Percentiles rank a stretch among this genome's conserved stretches.
These are phyloP conservation scores for Heterobasidion annosum DNA, from an alignment of 1,284 basidiomycete species.

Conservation along the genomic window DNA sequence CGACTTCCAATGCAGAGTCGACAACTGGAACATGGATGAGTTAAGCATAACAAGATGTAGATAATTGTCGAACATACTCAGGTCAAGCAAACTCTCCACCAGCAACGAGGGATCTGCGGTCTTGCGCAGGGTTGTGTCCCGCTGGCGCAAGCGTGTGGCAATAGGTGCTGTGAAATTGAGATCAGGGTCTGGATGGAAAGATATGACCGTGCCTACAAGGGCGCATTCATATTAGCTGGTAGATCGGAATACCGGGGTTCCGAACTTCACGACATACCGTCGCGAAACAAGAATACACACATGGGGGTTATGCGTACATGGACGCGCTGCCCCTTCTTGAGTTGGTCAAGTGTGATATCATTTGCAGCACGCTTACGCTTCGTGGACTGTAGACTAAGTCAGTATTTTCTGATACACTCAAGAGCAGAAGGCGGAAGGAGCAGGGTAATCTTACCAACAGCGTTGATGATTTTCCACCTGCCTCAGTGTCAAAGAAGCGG, in stretches of 20 bases:
- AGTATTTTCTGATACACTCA: background rate
- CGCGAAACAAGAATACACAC: slow-evolving; percentile 56
- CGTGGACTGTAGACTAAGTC: slow-evolving; percentile 1
- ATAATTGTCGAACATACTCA: slow-evolving; percentile 30
- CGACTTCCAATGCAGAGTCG: slow-evolving; percentile 55
- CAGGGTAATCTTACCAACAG: too few relatives aligned
- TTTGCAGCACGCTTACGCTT: slow-evolving; percentile 21
- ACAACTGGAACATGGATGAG: slow-evolving; percentile 33
- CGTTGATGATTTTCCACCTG: background rate
- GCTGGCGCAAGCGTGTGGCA: slow-evolving; percentile 39
- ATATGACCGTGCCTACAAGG: slow-evolving; percentile 47
- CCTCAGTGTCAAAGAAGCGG: slow-evolving; percentile 1
- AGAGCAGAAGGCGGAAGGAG: background rate
- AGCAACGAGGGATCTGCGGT: slow-evolving; percentile 56
- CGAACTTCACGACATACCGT: slow-evolving; percentile 30
- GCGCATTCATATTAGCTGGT: background rate
- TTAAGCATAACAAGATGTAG: background rate
- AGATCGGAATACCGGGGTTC: background rate
- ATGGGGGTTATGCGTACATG: slow-evolving; percentile 50
- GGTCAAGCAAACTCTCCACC: slow-evolving; percentile 53
- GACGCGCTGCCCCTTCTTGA: slow-evolving; percentile 54
- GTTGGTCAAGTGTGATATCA: slow-evolving; percentile 29
- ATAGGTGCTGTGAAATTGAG: slow-evolving; percentile 48
- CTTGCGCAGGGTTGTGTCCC: slow-evolving; percentile 48
- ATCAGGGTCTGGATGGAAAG: slow-evolving; percentile 38